Evolutionary conservation across 208 protist species (phyloP), one percentile per base, ranked within the genome.

Genomic region (Trypanosoma lewisi): DNA sequence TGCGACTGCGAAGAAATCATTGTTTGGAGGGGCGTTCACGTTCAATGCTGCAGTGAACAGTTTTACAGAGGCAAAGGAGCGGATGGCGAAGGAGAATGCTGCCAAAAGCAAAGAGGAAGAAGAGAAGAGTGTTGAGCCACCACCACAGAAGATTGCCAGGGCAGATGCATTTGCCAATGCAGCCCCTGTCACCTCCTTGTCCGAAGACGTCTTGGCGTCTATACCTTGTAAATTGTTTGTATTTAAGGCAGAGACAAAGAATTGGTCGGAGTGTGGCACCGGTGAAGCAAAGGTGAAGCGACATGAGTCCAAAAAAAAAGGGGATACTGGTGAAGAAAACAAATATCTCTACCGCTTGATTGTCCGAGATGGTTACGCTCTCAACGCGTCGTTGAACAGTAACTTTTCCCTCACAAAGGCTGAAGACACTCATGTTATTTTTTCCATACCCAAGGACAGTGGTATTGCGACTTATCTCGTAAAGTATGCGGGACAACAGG

Each of bases 341-440:
- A 63, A 63, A 14, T 58, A 41, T 48, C 42, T 49, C 33, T 83
- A 94, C 60, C 87, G 87, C 27, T 72, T 94, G 23, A 76, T 89
- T 58, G 83, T 94, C 45, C 87, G 87, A 27, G 83, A 88, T 70
- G 87, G 87, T 52, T 91, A 91, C 70, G 74, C 82, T 17, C 75
- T 94, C 33, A 94, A 94, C 61, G 68, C 70, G 3, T 54, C 60
- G 17, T 47, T 91, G 11, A 66, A 52, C 50, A 78, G 79, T 55
- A 77, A 79, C 17, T 77, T 94, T 39, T 33, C 73, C 12, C 48
- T 94, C 0, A 73, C 52, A 34, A 82, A 80, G 51, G 60, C 62
- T 19, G 72, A 87, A 23, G 70, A 73, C 2, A 85, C 76, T 61
- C 77, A 88, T 54, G 48, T 85, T 23, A 78, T 84, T 27, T 71